These are phyloP conservation scores for Ceratocystis smalleyi DNA, from an alignment of 2,329 filamentous ascomycete species.

Conservation along the genomic window DNA sequence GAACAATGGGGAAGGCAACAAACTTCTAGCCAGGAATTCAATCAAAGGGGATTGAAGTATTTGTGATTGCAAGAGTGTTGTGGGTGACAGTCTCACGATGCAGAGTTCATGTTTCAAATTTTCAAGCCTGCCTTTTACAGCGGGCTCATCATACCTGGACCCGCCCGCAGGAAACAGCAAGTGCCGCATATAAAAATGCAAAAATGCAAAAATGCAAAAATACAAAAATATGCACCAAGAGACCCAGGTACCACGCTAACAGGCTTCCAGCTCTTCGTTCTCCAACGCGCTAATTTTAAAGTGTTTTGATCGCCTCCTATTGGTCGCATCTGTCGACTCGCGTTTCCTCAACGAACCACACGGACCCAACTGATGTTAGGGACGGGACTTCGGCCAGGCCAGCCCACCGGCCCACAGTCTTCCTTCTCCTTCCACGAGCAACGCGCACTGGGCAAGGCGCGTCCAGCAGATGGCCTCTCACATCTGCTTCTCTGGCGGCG, in stretches of 20 bases:
- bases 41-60: not conserved
- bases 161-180: not conserved
- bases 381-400: not conserved
- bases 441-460: not conserved
- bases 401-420: too few relatives aligned
- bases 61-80: not conserved
- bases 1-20: not conserved
- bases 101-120: too few relatives aligned
- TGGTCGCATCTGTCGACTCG: not conserved
- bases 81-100: not conserved
- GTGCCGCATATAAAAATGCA: not conserved
- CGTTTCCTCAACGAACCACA: not conserved
- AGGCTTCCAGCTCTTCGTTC: not conserved
- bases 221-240: not conserved
- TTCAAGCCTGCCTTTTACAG: too few relatives aligned
- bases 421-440: not conserved
- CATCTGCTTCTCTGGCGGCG: not conserved
- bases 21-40: not conserved
- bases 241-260: not conserved
- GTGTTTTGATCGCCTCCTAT: not conserved
- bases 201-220: conserved; percentile 5
- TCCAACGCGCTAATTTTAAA: not conserved
- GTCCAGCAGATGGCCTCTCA: not conserved
- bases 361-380: not conserved
- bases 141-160: too few relatives aligned